These are phyloP conservation scores for Fusarium redolens DNA, from an alignment of 2,329 filamentous ascomycete genomes.

Conservation along the genomic window DNA sequence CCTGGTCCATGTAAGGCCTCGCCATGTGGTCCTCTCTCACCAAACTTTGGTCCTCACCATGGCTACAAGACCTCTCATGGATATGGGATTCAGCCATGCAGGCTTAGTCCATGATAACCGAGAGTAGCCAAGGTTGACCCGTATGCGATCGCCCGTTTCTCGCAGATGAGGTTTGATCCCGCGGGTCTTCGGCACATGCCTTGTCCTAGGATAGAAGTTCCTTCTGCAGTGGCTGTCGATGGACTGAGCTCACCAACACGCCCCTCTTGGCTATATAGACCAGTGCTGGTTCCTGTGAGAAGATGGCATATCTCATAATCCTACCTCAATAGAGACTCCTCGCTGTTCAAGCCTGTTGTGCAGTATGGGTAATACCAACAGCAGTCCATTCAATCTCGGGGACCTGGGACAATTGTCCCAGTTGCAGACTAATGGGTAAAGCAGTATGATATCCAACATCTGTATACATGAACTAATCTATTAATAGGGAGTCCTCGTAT, in stretches of 20 bases:
- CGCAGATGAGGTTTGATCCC: constrained; percentile 18
- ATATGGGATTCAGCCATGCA: constrained; percentile 7
- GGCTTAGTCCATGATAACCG: constrained; percentile 3
- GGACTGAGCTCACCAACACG: not conserved
- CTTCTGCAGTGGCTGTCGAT: constrained; percentile 17
- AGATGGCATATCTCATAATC: not conserved
- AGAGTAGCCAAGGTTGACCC: not conserved
- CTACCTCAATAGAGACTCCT: constrained; percentile 7
- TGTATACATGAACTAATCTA: constrained; percentile 9
- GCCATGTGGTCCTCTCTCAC: constrained; percentile 27
- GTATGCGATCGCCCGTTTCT: constrained; percentile 12
- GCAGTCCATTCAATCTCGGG: constrained; percentile 27
- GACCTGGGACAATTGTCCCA: constrained; percentile 34
- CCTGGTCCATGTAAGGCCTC: constrained; percentile 23
- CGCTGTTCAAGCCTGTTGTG: not conserved
- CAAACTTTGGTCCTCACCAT: constrained; percentile 5
- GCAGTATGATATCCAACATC: not conserved
- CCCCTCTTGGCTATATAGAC: constrained; percentile 33
- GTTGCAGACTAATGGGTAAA: constrained; percentile 41
- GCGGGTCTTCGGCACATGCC: constrained; percentile 29
- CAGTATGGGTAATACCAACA: constrained; percentile 40
- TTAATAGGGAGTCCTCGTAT: constrained; percentile 51
- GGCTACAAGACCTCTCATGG: constrained; percentile 10
- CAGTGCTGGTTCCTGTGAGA: constrained; percentile 2
- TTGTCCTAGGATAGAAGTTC: not conserved